Base-by-base conservation (phyloP, 164 flowering plant genomes). In the Amborella trichopoda region DNA sequence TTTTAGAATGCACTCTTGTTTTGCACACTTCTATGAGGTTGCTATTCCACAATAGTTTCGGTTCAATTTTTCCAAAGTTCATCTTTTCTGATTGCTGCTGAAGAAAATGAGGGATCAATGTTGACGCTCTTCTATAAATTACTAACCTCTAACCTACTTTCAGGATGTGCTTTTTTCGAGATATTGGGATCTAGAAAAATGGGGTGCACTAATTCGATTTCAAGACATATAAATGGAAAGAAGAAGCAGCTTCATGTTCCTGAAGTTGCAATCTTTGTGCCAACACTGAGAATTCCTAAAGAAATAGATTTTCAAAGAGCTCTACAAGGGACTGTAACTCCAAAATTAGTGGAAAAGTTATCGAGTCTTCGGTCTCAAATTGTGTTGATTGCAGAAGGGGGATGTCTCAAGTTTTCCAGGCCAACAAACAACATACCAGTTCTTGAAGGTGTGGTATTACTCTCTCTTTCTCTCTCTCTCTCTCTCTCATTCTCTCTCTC, bases 121-220 rank as follows among this genome's bases (percentile, higher is more conserved):
- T n/a, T n/a, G n/a, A n/a, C n/a, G n/a, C n/a, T n/a, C n/a, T n/a
- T n/a, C n/a, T n/a, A n/a, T n/a, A n/a, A n/a, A n/a, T n/a, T n/a
- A n/a, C n/a, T n/a, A n/a, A n/a, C n/a, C n/a, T n/a, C n/a, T n/a
- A n/a, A n/a, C n/a, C n/a, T n/a, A n/a, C n/a, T n/a, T n/a, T n/a
- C 8, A 37, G 40, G 19, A 37, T 37, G 3, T 21, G n/a, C n/a
- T 37, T n/a, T 21, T n/a, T 37, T 18, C 2, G 19, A 5, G 6
- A 21, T 21, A 37, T n/a, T 18, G 1, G n/a, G 9, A 14, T 37
- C 19, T 8, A 8, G 19, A 37, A 21, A 37, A 58, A 90, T 90
- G 95, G 98, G 98, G 40, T 90, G 95, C 61, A 50, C 80, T 53
- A 49, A 69, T 58, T 89, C 95, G 54, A 53, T 73, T 4, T 58